Percentiles rank a stretch among this genome's conserved stretches.
These are phyloP conservation scores for Ustilago curta DNA, from an alignment of 1,284 basidiomycete genomes.

Conservation along the genomic window DNA sequence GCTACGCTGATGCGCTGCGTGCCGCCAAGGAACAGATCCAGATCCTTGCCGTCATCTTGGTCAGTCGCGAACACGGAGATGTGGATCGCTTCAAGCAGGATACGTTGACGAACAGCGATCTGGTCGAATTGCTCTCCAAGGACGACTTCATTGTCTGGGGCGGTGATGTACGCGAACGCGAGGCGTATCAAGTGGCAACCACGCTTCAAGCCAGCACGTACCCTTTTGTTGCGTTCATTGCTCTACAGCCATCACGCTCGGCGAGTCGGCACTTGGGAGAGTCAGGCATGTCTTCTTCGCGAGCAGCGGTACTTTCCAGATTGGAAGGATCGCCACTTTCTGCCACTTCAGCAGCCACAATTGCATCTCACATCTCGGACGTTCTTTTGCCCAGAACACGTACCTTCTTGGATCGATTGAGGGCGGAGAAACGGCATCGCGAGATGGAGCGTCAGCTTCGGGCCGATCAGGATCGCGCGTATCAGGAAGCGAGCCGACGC, in stretches of 20 bases:
- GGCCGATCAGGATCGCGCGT: slow-evolving; percentile 62
- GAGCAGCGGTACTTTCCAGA: slow-evolving; percentile 59
- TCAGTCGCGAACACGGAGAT: slow-evolving; percentile 90
- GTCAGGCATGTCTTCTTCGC: slow-evolving; percentile 23
- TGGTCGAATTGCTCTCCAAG: slow-evolving; percentile 77
- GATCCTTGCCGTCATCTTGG: slow-evolving; percentile 84
- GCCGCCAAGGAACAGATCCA: slow-evolving; percentile 78
- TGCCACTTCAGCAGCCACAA: slow-evolving; percentile 41
- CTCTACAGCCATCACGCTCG: slow-evolving; percentile 77
- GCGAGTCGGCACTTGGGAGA: slow-evolving; percentile 24
- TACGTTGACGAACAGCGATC: slow-evolving; percentile 79
- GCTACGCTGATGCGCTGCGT: slow-evolving; percentile 84
- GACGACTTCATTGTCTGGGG: slow-evolving; percentile 85
- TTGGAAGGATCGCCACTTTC: slow-evolving; percentile 56
- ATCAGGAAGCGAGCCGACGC: slow-evolving; percentile 51
- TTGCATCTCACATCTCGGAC: slow-evolving; percentile 56
- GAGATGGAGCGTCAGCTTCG: slow-evolving; percentile 58
- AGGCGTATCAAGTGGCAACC: slow-evolving; percentile 86
- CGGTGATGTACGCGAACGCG: slow-evolving; percentile 81
- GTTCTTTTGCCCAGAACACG: slow-evolving; percentile 57
- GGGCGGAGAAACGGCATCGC: slow-evolving; percentile 47
- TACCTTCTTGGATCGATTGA: slow-evolving; percentile 50
- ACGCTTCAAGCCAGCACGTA: slow-evolving; percentile 89
- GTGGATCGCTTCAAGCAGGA: slow-evolving; percentile 86
- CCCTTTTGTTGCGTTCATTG: slow-evolving; percentile 89